Conservation (phyloP, 2,329 filamentous ascomycete genomes). For the Colletotrichum sp. region DNA sequence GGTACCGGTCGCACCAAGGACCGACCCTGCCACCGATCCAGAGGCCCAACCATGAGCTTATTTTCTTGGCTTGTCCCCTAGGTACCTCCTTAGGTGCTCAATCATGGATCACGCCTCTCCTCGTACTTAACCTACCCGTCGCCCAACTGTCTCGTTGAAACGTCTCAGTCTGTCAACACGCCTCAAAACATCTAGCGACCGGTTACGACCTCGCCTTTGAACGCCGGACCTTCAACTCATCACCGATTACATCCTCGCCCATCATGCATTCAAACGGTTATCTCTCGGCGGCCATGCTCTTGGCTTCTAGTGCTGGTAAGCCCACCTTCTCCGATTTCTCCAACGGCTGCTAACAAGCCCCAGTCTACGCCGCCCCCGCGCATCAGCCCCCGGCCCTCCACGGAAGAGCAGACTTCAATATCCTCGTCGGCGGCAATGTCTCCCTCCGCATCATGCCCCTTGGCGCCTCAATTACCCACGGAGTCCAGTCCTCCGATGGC, state of each 20-base stretch:
- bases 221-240: neutral
- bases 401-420: constrained; percentile 5
- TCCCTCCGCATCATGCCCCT: constrained; percentile 48
- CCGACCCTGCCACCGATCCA: neutral
- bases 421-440: constrained; percentile 25
- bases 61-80: neutral
- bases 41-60: neutral
- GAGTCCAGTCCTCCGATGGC: constrained; percentile 36
- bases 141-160: neutral
- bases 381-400: neutral
- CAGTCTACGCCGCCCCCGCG: constrained; percentile 19
- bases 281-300: constrained; percentile 5
- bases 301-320: constrained; percentile 14
- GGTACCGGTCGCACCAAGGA: neutral
- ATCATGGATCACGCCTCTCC: neutral
- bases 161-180: neutral
- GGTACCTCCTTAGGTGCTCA: neutral
- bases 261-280: constrained; percentile 1
- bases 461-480: constrained; percentile 48
- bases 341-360: neutral
- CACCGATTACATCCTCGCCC: neutral
- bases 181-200: neutral
- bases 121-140: constrained; percentile 1
- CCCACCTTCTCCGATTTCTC: neutral
- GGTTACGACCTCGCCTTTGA: neutral